Conservation (phyloP, 108 stramenopile species). For the Cyclostephanos tholiformis region DNA sequence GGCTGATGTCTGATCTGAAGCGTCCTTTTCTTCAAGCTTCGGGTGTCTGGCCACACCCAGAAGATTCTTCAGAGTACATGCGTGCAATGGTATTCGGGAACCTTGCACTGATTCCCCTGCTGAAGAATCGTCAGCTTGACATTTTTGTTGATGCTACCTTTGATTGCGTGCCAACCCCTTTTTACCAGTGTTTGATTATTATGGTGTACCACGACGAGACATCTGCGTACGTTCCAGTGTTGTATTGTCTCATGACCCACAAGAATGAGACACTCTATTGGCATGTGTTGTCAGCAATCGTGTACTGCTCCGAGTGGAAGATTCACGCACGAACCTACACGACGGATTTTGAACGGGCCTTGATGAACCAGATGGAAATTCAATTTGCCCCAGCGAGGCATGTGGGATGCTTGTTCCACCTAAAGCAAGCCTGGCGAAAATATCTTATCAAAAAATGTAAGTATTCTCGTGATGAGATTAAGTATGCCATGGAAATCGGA, state of each 20-base stretch:
- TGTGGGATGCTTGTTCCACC: conserved; percentile 1
- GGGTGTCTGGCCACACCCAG: not conserved
- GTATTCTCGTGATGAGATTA: too few species aligned
- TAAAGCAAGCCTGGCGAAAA: conserved; percentile 10
- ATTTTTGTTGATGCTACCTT: conserved; percentile 21
- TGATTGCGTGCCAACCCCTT: not conserved
- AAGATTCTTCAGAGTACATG: not conserved
- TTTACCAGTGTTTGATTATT: conserved; percentile 20
- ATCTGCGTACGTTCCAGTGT: conserved; percentile 7
- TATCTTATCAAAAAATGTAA: too few species aligned
- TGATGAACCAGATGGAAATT: not conserved
- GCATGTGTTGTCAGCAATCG: not conserved
- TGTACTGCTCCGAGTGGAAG: not conserved
- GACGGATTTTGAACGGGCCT: conserved; percentile 1
- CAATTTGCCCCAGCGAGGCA: not conserved
- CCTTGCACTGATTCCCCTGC: not conserved
- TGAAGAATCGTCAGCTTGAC: not conserved
- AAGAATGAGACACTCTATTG: conserved; percentile 5
- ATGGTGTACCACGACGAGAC: conserved; percentile 4
- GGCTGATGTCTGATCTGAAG: not conserved
- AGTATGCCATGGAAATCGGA: too few species aligned
- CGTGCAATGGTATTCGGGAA: conserved; percentile 12
- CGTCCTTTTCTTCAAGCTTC: conserved; percentile 4
- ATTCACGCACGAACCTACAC: not conserved
- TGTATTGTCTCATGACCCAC: conserved; percentile 19